A percentile compares a stretch with the other conserved stretches of the same genome.
phyloP scores from a whole-genome alignment of 2,329 filamentous ascomycete species.

The Colletotrichum sp. region DNA sequence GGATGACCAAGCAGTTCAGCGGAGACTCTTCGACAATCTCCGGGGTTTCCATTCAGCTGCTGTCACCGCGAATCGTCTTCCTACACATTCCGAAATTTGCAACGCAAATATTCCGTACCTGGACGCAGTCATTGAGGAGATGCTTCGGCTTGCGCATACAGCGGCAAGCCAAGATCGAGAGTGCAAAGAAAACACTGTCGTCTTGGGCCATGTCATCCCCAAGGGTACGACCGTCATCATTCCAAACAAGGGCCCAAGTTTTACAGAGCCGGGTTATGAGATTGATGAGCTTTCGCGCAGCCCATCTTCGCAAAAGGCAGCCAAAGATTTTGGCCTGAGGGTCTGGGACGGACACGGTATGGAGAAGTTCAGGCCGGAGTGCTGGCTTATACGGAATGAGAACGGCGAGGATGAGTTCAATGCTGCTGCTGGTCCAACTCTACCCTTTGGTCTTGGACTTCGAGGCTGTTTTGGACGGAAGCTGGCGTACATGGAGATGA shows the following conservation, averaged over 20 bases:
- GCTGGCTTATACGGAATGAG: conserved; percentile 21
- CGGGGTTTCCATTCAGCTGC: conserved; percentile 16
- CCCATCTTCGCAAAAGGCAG: not conserved
- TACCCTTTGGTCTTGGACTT: conserved; percentile 27
- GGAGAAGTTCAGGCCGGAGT: conserved; percentile 20
- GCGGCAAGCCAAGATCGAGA: conserved; percentile 24
- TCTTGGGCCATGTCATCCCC: conserved; percentile 30
- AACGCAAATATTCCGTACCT: conserved; percentile 26
- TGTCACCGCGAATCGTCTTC: conserved; percentile 18
- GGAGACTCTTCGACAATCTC: conserved; percentile 26
- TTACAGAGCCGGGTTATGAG: not conserved
- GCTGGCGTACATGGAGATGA: conserved; percentile 33
- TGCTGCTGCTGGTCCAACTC: conserved; percentile 25
- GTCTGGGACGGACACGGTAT: conserved; percentile 11
- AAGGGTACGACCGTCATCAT: conserved; percentile 26
- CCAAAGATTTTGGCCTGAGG: not conserved
- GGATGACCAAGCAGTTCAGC: conserved; percentile 26
- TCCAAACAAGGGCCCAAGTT: not conserved
- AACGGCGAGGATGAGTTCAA: conserved; percentile 22
- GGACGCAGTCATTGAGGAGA: conserved; percentile 33
- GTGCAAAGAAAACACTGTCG: conserved; percentile 25
- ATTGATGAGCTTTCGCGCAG: conserved; percentile 22
- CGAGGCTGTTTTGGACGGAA: conserved; percentile 31
- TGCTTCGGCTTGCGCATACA: conserved; percentile 27
- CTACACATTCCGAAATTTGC: conserved; percentile 24